Base-by-base conservation (phyloP, 2,329 filamentous ascomycete genomes). In the Cladosporium sp. region DNA sequence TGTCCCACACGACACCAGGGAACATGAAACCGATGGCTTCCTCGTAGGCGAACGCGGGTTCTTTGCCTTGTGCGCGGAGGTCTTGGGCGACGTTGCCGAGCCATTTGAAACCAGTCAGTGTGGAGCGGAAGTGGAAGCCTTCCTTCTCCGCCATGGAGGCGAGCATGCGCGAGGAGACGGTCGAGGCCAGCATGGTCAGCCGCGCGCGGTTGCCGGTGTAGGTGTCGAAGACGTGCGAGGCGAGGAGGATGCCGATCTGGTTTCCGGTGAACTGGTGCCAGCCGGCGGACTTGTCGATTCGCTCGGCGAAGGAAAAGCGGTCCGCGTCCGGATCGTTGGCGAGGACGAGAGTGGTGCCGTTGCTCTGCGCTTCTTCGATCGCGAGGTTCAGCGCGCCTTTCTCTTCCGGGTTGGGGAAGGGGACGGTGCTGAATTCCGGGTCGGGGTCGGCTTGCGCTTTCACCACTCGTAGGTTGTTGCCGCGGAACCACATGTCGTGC, bases 11-110 rank as follows among this genome's bases (percentile, higher is more conserved):
- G 1, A 84, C 77, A 7, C 73, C 67, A 0, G 81, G 74, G 49
- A 85, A 82, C 82, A 85, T 85, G 64, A 83, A 85, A 1, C 82
- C 82, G 18, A 85, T 74, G 7, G 82, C 82, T 66, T 85, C 82
- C 64, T 85, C 82, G 56, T 80, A 85, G 1, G 80, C 81, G 59
- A 78, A 84, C 0, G 74, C 68, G 1, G 79, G 74, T 18, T 74
- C 68, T 56, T 77, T 78, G 19, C 77, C 79, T 49, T 69, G 60
- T 2, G 63, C 58, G 50, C 75, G 69, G 2, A 83, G 70, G n/a
- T 75, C 68, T 15, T 75, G 73, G 1, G 80, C 79, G 40, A 78
- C 72, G 55, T 84, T 84, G 2, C 80, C 82, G 55, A 85, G 76
- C 82, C 82, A 85, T 63, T 85, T 85, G 69, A 85, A 85, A 1